Evolutionary conservation across 2,329 filamentous ascomycete species (phyloP).

Genomic region (Fusarium sp.): DNA sequence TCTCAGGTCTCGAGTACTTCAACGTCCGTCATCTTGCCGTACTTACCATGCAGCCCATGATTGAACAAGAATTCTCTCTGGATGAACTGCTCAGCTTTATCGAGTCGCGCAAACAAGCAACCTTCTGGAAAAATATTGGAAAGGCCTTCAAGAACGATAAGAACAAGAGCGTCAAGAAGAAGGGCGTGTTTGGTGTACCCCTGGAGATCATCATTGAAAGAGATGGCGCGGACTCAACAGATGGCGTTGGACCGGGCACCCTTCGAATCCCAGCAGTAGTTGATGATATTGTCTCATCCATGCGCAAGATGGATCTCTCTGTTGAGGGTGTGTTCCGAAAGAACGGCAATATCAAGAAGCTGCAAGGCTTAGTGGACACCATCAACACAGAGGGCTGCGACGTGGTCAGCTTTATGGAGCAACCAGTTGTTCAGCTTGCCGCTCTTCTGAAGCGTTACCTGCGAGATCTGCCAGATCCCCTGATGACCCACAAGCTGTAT

Average conservation of each 20-base stretch:
- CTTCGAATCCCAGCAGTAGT: slow-evolving; percentile 92
- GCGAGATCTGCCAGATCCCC: slow-evolving; percentile 90
- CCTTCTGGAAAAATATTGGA: slow-evolving; percentile 98
- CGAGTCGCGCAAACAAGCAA: slow-evolving; percentile 87
- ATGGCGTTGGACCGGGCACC: slow-evolving; percentile 92
- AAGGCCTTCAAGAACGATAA: slow-evolving; percentile 94
- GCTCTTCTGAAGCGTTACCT: slow-evolving; percentile 96
- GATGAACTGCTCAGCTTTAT: slow-evolving; percentile 94
- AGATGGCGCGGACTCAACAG: slow-evolving; percentile 96
- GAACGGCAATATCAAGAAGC: slow-evolving; percentile 96
- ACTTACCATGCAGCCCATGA: slow-evolving; percentile 90
- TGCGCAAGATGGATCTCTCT: slow-evolving; percentile 99
- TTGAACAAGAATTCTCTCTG: slow-evolving; percentile 90
- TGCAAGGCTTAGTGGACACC: slow-evolving; percentile 85
- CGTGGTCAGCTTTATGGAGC: slow-evolving; percentile 84
- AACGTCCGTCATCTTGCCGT: slow-evolving; percentile 96
- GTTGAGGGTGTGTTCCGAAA: slow-evolving; percentile 99
- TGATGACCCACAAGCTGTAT: slow-evolving; percentile 95
- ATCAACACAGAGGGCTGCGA: slow-evolving; percentile 90
- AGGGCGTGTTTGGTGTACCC: slow-evolving; percentile 91
- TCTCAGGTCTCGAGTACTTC: slow-evolving; percentile 95
- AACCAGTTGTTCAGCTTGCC: slow-evolving; percentile 92
- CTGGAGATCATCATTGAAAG: slow-evolving; percentile 90
- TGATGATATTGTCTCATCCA: slow-evolving; percentile 93
- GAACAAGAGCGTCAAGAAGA: slow-evolving; percentile 83